A percentile compares a stretch with the other conserved stretches of the same genome.
phyloP scores from a whole-genome alignment of 345 rosid genomes.

The Xanthoceras sorbifolium region DNA sequence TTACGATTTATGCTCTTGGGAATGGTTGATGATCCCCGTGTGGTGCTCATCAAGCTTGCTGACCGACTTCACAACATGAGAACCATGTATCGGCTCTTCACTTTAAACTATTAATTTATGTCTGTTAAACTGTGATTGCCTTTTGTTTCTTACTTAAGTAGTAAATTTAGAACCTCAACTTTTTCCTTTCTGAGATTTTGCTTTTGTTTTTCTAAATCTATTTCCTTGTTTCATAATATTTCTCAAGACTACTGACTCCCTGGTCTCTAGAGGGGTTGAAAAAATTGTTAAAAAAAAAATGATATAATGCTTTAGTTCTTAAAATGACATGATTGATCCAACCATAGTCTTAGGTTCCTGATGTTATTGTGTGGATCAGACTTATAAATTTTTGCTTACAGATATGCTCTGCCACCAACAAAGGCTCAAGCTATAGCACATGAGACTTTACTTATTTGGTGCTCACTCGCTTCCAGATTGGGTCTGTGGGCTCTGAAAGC shows the following conservation, averaged over 20 bases:
- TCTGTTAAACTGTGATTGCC: background rate
- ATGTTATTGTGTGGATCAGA: slow-evolving; percentile 5
- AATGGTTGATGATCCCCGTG: slow-evolving; percentile 82
- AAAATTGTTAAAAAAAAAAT: slow-evolving; percentile 9
- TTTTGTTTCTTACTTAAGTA: background rate
- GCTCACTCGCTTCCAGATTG: slow-evolving; percentile 79
- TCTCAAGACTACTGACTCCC: slow-evolving; percentile 1
- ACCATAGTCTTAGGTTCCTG: background rate
- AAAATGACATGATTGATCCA: background rate
- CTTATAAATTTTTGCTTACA: slow-evolving; percentile 28
- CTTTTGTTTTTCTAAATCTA: slow-evolving; percentile 8
- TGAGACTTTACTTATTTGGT: slow-evolving; percentile 73
- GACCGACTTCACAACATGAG: slow-evolving; percentile 88
- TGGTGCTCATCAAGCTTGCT: slow-evolving; percentile 81
- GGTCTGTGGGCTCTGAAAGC: slow-evolving; percentile 81
- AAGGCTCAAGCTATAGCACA: slow-evolving; percentile 80
- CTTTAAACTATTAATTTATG: slow-evolving; percentile 6
- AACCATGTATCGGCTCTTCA: slow-evolving; percentile 55
- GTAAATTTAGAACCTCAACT: background rate
- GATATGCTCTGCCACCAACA: slow-evolving; percentile 57
- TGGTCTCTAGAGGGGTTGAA: slow-evolving; percentile 1
- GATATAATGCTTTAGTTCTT: background rate
- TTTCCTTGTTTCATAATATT: background rate
- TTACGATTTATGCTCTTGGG: slow-evolving; percentile 74
- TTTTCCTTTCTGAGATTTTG: background rate